Conservation (phyloP, 257 asterid species). For the Solanum bukasovii region DNA sequence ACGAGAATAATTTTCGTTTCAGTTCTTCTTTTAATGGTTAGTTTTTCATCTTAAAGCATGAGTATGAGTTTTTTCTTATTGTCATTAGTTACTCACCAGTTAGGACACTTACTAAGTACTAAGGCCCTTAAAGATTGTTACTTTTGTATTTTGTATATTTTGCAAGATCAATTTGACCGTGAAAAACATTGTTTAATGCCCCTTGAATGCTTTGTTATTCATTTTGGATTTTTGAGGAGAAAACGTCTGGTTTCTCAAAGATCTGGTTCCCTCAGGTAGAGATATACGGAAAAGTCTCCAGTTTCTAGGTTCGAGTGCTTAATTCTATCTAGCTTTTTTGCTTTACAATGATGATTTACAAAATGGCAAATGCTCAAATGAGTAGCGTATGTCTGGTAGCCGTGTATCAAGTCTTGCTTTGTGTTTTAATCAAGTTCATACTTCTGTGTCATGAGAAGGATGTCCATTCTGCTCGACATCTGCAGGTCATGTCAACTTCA, state of each 20-base stretch:
- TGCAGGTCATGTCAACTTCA: background rate
- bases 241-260: background rate
- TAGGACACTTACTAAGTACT: background rate
- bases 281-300: background rate
- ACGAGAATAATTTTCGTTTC: background rate
- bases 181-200: background rate
- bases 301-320: background rate
- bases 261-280: background rate
- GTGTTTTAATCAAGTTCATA: background rate
- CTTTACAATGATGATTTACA: background rate
- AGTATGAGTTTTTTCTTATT: background rate
- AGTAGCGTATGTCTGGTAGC: background rate
- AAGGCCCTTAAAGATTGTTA: background rate
- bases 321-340: background rate
- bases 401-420: background rate
- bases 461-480: background rate
- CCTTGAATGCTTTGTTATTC: background rate
- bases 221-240: background rate
- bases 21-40: background rate
- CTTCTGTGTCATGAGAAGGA: background rate
- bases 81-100: background rate
- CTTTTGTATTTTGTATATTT: background rate
- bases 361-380: background rate
- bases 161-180: background rate
- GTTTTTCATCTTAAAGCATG: background rate